Evolutionary conservation across 345 rosid genomes (phyloP), one percentile per base, ranked within the genome.

Genomic region (Kandelia obovata): DNA sequence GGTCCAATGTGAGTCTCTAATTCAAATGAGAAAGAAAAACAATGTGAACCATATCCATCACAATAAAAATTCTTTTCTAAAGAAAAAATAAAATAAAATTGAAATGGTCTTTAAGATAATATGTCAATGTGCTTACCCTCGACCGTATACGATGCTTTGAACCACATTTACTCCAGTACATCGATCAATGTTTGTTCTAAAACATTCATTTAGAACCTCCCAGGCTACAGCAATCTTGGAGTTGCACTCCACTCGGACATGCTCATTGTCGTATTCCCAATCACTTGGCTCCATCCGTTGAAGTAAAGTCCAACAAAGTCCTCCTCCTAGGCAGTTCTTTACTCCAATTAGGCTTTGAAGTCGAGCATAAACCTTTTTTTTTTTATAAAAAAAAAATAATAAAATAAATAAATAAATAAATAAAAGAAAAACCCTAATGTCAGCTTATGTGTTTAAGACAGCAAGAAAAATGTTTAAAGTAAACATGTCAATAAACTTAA

Each of bases 131-230:
- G 59, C 28, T 25, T 56, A 56, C 59, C 59, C 30, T 25, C 59
- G 59, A 15, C 59, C 59, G 25, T 56, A 27, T 56, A 56, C 59
- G 16, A 56, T 16, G 26, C 59, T 56, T 21, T 56, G 59, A 55
- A 55, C 27, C 10, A 55, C 27, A 26, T 55, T 55, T 5, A 23
- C 27, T 55, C 27, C 58, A 26, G 58, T 55, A n/a, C 7, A 55
- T 26, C 58, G 58, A 56, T 56, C 59, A 56, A 10, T 56, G 31
- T 43, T 43, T 3, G 49, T 43, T 15, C 17, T 7, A 27, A 75
- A 75, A 49, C 73, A 64, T 20, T 75, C 78, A 25, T 75, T 58
- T 37, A 75, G 53, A 16, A 75, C 51, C n/a, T 75, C 58, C 58
- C 37, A 56, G 0, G 73, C 70, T 8, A 75, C 17, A 2, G 66